Conservation (phyloP, 371 early-diverging fungal genomes). For the Phascolomyces articulosus region DNA sequence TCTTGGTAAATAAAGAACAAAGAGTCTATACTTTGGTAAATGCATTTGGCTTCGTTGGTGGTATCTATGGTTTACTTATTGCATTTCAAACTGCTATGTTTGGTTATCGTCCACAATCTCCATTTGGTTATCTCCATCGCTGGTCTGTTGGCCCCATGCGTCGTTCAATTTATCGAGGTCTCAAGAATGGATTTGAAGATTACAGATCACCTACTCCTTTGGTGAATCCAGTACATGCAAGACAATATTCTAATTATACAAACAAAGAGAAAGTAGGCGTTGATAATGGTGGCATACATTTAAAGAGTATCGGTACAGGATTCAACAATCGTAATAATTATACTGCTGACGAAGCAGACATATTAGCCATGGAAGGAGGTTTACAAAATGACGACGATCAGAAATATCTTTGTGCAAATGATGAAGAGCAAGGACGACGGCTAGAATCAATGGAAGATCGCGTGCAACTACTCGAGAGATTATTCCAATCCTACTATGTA, state of each 20-base stretch:
- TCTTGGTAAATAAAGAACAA: constrained; percentile 17
- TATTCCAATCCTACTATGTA: constrained; percentile 38
- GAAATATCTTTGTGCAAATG: not conserved
- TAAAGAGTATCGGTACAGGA: too few relatives aligned
- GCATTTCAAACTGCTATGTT: constrained; percentile 34
- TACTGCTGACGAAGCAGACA: too few relatives aligned
- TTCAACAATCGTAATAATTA: too few relatives aligned
- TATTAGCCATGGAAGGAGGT: too few relatives aligned
- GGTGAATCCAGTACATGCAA: constrained; percentile 30
- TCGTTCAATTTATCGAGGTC: constrained; percentile 23
- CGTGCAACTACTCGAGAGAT: constrained; percentile 33
- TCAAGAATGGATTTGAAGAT: constrained; percentile 20
- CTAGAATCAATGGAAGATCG: constrained; percentile 30
- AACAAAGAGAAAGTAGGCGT: not conserved
- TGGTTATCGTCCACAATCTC: constrained; percentile 41
- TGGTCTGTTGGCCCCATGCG: constrained; percentile 32
- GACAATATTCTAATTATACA: constrained; percentile 8
- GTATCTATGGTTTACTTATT: constrained; percentile 35
- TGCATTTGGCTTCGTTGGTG: constrained; percentile 34
- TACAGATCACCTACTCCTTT: constrained; percentile 29
- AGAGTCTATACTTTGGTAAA: constrained; percentile 28
- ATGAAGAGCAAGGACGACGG: constrained; percentile 11
- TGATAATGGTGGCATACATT: not conserved
- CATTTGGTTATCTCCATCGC: constrained; percentile 39
- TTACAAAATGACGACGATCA: too few relatives aligned